Percentiles rank a stretch among this genome's conserved stretches.
Evolutionary conservation across 257 asterid genomes (phyloP).

Genomic region (Osmanthus fragrans): DNA sequence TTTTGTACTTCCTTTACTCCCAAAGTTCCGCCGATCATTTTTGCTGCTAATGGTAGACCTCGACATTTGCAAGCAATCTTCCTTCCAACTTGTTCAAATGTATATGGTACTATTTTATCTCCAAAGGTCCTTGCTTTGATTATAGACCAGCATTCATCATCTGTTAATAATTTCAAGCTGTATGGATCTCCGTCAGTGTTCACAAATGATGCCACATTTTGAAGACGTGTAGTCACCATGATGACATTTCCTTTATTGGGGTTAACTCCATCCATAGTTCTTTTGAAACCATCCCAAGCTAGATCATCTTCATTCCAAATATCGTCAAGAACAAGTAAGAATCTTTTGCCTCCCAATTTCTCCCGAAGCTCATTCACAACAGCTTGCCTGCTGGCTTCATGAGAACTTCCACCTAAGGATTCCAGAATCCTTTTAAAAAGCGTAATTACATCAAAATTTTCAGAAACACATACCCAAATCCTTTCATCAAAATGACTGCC

Average conservation of each 20-base stretch:
- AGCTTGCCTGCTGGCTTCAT: background rate
- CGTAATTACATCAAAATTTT: slow-evolving; percentile 10
- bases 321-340: slow-evolving; percentile 31
- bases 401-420: background rate
- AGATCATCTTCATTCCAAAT: slow-evolving; percentile 21
- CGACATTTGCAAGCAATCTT: slow-evolving; percentile 14
- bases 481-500: background rate
- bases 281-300: slow-evolving; percentile 22
- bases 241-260: slow-evolving; percentile 9
- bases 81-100: background rate
- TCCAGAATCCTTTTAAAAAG: slow-evolving; percentile 23
- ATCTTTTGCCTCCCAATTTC: background rate
- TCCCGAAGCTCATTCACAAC: slow-evolving; percentile 4
- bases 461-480: slow-evolving; percentile 27
- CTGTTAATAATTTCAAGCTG: slow-evolving; percentile 7
- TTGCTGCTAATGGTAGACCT: slow-evolving; percentile 28
- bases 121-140: slow-evolving; percentile 22
- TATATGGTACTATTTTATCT: background rate
- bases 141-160: slow-evolving; percentile 17
- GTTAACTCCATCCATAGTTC: slow-evolving; percentile 11
- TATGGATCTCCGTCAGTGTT: background rate
- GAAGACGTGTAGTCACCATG: slow-evolving; percentile 25
- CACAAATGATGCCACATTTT: slow-evolving; percentile 14
- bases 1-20: background rate
- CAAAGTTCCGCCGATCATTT: background rate